These are phyloP conservation scores for Keqinozyma sinolaborantium DNA, from an alignment of 1,139 yeast genomes.

Conservation along the genomic window DNA sequence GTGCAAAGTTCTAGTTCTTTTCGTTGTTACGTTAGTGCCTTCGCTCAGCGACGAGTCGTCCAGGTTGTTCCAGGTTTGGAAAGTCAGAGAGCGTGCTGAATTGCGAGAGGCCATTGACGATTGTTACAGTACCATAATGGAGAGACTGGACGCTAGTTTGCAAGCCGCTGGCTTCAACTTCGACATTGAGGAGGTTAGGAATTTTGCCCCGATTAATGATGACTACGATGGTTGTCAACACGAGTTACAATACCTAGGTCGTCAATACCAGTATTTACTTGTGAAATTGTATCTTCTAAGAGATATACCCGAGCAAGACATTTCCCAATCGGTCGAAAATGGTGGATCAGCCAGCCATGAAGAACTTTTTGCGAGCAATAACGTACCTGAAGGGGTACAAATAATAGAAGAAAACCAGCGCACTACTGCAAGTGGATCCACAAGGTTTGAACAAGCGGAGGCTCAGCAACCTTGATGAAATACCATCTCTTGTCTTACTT, in stretches of 20 bases:
- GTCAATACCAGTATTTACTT: too few species aligned
- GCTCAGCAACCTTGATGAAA: too few species aligned
- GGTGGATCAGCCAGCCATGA: not conserved
- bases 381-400: not conserved
- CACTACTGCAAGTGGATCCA: too few species aligned
- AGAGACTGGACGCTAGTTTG: too few species aligned
- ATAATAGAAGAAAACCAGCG: not conserved
- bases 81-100: slow-evolving; percentile 15
- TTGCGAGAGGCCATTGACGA: slow-evolving; percentile 10
- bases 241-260: too few species aligned
- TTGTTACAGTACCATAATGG: too few species aligned
- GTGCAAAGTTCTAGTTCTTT: slow-evolving; percentile 20
- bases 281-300: too few species aligned
- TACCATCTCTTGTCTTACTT: too few species aligned
- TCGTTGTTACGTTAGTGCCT: slow-evolving; percentile 18
- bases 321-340: too few species aligned
- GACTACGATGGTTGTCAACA: too few species aligned
- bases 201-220: slow-evolving; percentile 7
- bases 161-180: not conserved
- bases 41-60: slow-evolving; percentile 13
- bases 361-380: not conserved
- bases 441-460: too few species aligned
- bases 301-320: too few species aligned
- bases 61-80: slow-evolving; percentile 15
- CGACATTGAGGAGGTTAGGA: slow-evolving; percentile 2